Conservation (phyloP, 345 rosid genomes). For the Citrus glauca region DNA sequence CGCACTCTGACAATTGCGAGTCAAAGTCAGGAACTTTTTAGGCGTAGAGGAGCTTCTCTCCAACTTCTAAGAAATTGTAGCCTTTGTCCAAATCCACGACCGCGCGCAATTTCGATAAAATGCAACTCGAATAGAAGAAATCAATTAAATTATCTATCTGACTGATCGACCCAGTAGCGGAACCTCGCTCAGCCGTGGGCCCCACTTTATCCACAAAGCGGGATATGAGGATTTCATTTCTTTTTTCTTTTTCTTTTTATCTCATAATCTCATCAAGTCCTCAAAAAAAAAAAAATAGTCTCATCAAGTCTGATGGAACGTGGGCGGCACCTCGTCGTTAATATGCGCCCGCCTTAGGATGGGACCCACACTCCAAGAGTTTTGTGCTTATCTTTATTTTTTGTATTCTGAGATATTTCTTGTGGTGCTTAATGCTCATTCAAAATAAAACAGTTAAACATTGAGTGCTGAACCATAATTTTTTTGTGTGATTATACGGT, state of each 20-base stretch:
- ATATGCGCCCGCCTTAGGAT: background rate
- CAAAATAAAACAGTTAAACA: no score
- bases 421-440: no score
- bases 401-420: background rate
- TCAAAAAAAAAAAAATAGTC: no score
- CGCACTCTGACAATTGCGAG: background rate
- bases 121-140: no score
- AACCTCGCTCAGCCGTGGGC: background rate
- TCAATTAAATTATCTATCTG: background rate
- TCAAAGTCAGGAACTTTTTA: background rate
- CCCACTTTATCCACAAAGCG: constrained; percentile 13
- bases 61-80: background rate
- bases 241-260: background rate
- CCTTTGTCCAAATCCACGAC: background rate
- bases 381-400: background rate
- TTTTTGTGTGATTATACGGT: accelerated
- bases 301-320: background rate
- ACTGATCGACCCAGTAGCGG: background rate
- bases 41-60: no score
- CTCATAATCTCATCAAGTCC: background rate
- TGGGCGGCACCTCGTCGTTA: background rate
- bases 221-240: background rate
- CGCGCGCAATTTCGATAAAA: background rate
- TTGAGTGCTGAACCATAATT: no score
- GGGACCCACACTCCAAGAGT: background rate